These are phyloP conservation scores for Allantophomopsis cytisporea DNA, from an alignment of 2,329 filamentous ascomycete species.

Conservation along the genomic window DNA sequence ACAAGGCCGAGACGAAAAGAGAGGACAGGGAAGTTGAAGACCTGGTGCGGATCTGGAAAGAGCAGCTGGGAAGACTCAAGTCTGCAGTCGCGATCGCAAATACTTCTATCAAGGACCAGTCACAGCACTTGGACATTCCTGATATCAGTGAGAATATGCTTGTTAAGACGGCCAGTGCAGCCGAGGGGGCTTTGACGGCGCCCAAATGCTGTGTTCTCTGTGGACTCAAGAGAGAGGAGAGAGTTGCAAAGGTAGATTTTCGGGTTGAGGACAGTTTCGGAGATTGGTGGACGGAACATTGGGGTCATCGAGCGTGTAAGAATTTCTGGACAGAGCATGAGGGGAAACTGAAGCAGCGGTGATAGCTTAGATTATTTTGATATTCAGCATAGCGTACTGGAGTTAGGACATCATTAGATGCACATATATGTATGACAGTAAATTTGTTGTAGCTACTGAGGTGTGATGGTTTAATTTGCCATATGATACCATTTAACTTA, in stretches of 20 bases:
- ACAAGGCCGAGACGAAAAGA: conserved; percentile 67
- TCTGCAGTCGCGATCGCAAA: conserved; percentile 58
- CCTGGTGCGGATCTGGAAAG: conserved; percentile 61
- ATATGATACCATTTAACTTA: too few species aligned
- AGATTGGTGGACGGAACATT: conserved; percentile 92
- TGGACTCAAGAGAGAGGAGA: conserved; percentile 77
- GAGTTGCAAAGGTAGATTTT: conserved; percentile 56
- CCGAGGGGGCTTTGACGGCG: conserved; percentile 58
- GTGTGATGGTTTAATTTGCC: too few species aligned
- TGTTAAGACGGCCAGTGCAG: conserved; percentile 45
- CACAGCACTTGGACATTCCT: conserved; percentile 36
- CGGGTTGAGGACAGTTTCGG: conserved; percentile 82
- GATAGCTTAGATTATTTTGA: too few species aligned
- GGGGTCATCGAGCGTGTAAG: conserved; percentile 67
- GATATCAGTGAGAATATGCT: conserved; percentile 58
- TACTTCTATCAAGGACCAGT: conserved; percentile 18
- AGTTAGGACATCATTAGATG: too few species aligned
- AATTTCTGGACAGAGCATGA: conserved; percentile 80
- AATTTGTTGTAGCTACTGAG: too few species aligned
- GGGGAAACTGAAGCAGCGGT: conserved; percentile 54
- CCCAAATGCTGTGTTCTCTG: conserved; percentile 71
- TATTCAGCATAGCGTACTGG: too few species aligned
- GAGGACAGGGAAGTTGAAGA: conserved; percentile 80
- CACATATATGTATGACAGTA: too few species aligned
- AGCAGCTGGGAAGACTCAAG: conserved; percentile 61